phyloP scores from a whole-genome alignment of 108 stramenopile species.

The Epithemia pelagica region DNA sequence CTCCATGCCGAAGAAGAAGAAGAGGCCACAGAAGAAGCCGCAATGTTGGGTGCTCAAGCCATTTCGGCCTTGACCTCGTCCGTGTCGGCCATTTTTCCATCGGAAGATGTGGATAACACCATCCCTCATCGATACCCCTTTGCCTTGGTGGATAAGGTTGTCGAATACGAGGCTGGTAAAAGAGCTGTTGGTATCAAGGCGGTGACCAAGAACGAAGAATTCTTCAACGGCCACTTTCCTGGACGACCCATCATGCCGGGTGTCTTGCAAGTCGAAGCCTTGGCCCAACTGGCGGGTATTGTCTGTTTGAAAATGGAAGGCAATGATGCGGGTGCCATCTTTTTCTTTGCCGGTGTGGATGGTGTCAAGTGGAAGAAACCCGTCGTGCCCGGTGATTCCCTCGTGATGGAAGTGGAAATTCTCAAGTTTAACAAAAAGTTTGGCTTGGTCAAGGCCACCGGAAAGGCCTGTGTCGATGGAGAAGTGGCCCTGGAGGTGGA shows the following conservation, averaged over 20 bases:
- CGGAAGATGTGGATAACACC: conserved; percentile 86
- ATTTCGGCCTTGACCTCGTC: conserved; percentile 64
- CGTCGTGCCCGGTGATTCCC: conserved; percentile 91
- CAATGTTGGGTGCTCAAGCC: conserved; percentile 35
- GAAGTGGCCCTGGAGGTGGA: conserved; percentile 73
- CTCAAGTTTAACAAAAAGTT: conserved; percentile 80
- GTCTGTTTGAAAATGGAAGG: conserved; percentile 87
- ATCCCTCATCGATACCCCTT: conserved; percentile 95
- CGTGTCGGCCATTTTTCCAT: conserved; percentile 68
- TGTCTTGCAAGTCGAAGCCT: conserved; percentile 94
- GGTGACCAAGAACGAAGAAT: conserved; percentile 94
- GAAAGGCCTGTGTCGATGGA: conserved; percentile 84
- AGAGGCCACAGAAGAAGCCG: not conserved
- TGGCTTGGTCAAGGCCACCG: conserved; percentile 83
- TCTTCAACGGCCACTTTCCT: conserved; percentile 98
- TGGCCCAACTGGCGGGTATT: conserved; percentile 94
- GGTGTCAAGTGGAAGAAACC: conserved; percentile 98
- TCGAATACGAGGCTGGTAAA: conserved; percentile 90
- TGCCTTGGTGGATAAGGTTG: conserved; percentile 84
- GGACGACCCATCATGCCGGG: conserved; percentile 97
- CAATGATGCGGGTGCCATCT: conserved; percentile 77
- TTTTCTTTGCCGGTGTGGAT: conserved; percentile 96
- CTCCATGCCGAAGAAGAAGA: conserved; percentile 9
- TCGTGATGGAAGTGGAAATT: conserved; percentile 96
- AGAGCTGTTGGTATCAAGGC: conserved; percentile 92